Evolutionary conservation across 768 basidiomycete genomes (phyloP), one percentile per base, ranked within the genome.

Genomic region (Calvatia gigantea): DNA sequence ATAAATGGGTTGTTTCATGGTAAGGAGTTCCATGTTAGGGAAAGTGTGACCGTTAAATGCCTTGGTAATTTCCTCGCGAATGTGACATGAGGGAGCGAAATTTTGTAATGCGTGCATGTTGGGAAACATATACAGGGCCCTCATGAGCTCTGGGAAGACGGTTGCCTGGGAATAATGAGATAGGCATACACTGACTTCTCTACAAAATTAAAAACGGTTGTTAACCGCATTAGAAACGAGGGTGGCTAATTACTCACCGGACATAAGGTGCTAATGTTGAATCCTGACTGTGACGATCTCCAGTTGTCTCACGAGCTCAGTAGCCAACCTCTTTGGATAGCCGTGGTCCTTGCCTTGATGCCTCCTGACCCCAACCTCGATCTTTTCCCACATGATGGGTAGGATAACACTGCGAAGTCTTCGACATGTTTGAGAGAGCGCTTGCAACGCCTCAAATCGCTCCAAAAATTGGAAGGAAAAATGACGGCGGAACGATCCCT

Each of bases 241-340:
- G 5, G 21, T 9, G 19, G 14, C 9, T 6, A 9, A 21, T 43
- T 5, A 43, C 42, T 19, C 7, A 63, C 62, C 47, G 48, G 21
- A 63, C 62, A 31, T 48, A 51, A 17, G 37, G 8, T 6, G 60
- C 58, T 23, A 61, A 49, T 9, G 15, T 31, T 28, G 60, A 46
- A 6, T 61, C 44, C 57, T 51, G 8, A 57, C 25, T 25, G 62
- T 63, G 9, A 60, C 58, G 28, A 63, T 27, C 32, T 61, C 60
- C 19, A 63, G 42, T 32, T 63, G 62, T 12, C 56, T 46, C 9
- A 60, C 19, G 2, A 63, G 35, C 25, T 59, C 62, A n/a, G 14
- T 42, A 4, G 54, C 51, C 28, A 21, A 51, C 47, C 11, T 49
- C 27, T 44, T 59, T 47, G 23, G 4, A 33, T 47, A 33, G 28